A percentile compares a stretch with the other conserved stretches of the same genome.
Evolutionary conservation across 1,139 yeast species (phyloP).

Genomic region (Sugiyamaella neomexicana): DNA sequence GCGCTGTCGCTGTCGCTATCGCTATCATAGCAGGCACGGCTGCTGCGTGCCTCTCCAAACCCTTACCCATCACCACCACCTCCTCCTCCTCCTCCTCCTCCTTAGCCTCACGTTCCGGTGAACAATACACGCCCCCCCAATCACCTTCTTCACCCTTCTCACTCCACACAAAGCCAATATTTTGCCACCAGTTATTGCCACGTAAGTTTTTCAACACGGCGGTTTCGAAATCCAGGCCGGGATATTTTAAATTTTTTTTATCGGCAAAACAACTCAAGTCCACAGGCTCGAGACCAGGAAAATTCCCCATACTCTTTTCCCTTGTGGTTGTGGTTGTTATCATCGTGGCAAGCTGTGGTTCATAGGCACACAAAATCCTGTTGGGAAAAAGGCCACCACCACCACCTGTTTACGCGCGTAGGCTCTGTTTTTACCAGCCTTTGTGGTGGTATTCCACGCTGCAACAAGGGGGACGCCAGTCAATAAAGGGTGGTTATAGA

Average conservation of each 20-base stretch:
- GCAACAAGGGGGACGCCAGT: constrained; percentile 17
- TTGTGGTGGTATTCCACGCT: constrained; percentile 14
- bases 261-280: neutral
- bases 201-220: neutral
- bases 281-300: neutral
- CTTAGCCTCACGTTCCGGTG: no score
- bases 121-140: neutral
- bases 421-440: neutral
- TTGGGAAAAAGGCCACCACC: neutral
- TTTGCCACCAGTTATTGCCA: constrained; percentile 10
- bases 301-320: no score
- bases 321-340: no score
- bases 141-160: neutral
- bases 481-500: constrained; percentile 5
- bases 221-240: constrained; percentile 11
- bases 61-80: no score
- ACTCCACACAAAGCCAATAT: constrained; percentile 9
- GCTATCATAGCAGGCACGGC: no score
- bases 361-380: neutral
- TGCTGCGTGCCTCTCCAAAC: no score
- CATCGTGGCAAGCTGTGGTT: neutral
- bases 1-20: no score
- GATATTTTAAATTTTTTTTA: constrained; percentile 3
- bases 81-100: no score
- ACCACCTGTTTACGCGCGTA: neutral